phyloP scores from a whole-genome alignment of 768 basidiomycete genomes.

The Leucosporidium yakuticum region DNA sequence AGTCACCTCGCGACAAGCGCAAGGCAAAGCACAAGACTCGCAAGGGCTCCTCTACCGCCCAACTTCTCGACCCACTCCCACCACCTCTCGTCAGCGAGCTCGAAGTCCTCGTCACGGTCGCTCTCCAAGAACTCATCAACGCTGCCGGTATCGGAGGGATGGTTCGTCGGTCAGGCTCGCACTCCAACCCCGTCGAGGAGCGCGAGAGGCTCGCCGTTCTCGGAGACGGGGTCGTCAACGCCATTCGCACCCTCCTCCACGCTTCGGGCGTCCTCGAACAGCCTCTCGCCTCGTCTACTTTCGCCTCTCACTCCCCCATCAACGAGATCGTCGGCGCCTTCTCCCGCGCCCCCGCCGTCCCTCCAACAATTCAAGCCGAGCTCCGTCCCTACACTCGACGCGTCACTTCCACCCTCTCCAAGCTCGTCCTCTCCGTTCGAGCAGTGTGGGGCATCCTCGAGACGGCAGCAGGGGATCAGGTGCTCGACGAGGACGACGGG shows the following conservation, averaged over 20 bases:
- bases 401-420: conserved; percentile 80
- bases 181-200: not conserved
- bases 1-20: not conserved
- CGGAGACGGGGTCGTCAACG: conserved; percentile 23
- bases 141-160: conserved; percentile 1
- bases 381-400: conserved; percentile 40
- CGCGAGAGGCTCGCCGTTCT: conserved; percentile 16
- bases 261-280: conserved; percentile 27
- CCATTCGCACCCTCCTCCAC: conserved; percentile 26
- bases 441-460: conserved; percentile 47
- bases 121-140: conserved; percentile 18
- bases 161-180: not conserved
- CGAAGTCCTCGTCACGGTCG: conserved; percentile 13
- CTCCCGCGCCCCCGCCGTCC: not conserved
- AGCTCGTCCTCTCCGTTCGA: conserved; percentile 82
- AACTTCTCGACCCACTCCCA: conserved; percentile 24
- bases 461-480: conserved; percentile 18
- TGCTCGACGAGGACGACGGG: conserved; percentile 18
- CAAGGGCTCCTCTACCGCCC: conserved; percentile 3
- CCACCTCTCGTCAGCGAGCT: conserved; percentile 28
- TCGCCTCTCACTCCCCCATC: not conserved
- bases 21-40: not conserved
- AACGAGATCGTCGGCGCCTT: conserved; percentile 15
- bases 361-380: conserved; percentile 29
- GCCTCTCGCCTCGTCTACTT: not conserved